phyloP scores from a whole-genome alignment of 257 asterid genomes.

The Misopates orontium region DNA sequence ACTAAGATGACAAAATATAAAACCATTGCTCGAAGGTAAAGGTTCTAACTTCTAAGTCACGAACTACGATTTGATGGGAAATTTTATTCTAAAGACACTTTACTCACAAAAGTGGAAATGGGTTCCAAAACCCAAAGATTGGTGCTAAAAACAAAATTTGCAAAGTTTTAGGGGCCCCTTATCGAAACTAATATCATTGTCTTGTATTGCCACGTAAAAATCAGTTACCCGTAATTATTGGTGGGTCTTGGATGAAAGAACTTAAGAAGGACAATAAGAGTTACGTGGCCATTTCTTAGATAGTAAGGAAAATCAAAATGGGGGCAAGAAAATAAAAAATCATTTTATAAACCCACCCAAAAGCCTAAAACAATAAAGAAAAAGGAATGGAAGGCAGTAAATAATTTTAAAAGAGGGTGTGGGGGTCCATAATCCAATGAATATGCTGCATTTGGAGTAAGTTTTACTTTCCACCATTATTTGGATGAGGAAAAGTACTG shows the following conservation, averaged over 20 bases:
- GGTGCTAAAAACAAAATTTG: slow-evolving; percentile 25
- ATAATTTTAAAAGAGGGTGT: no score
- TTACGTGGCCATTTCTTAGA: slow-evolving; percentile 55
- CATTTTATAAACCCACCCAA: no score
- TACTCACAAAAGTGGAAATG: slow-evolving; percentile 16
- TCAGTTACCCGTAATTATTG: slow-evolving; percentile 18
- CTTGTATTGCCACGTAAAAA: slow-evolving; percentile 36
- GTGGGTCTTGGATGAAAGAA: slow-evolving; percentile 20
- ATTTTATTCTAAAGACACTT: not conserved
- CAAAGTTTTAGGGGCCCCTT: slow-evolving; percentile 27
- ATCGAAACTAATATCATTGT: slow-evolving; percentile 25
- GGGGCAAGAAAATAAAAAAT: not conserved
- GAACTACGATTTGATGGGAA: no score
- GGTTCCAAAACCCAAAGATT: slow-evolving; percentile 20
- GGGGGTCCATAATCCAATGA: no score
- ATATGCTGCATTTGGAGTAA: no score
- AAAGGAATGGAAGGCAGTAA: no score
- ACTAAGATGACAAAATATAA: no score
- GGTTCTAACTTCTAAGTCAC: no score
- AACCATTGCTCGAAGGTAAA: no score
- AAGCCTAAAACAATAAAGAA: no score
- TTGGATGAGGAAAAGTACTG: not conserved
- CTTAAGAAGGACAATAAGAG: slow-evolving; percentile 18
- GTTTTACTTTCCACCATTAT: no score
- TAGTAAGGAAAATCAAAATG: slow-evolving; percentile 45